Conservation (phyloP, 1,139 yeast species). For the Saccharomyces hybrid region DNA sequence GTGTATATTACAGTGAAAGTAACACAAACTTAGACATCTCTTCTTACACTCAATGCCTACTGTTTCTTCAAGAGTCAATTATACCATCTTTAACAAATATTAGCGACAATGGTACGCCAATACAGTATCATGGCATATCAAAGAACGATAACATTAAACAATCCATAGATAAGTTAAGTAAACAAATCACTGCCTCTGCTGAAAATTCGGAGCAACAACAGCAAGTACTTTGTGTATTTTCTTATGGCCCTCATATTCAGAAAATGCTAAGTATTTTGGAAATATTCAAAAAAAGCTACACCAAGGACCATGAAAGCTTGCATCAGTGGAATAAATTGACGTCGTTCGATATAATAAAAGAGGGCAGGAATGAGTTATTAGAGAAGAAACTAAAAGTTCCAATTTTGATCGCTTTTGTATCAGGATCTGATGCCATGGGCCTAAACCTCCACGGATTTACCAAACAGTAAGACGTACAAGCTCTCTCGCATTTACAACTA, state of each 20-base stretch:
- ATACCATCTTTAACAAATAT: neutral
- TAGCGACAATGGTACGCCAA: neutral
- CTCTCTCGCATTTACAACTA: neutral
- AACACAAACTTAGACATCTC: neutral
- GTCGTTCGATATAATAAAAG: slow-evolving; percentile 15
- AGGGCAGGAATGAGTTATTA: slow-evolving; percentile 24
- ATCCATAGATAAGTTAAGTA: slow-evolving; percentile 10
- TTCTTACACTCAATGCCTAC: neutral
- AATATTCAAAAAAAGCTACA: slow-evolving; percentile 15
- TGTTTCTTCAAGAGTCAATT: neutral
- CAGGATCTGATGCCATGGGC: slow-evolving; percentile 2
- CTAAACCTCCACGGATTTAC: slow-evolving; percentile 13
- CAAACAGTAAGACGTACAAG: slow-evolving; percentile 5
- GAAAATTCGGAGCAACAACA: neutral
- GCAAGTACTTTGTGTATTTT: slow-evolving; percentile 12
- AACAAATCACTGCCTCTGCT: neutral
- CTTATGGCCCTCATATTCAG: slow-evolving; percentile 27
- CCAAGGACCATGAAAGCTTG: slow-evolving; percentile 1
- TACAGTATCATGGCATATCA: slow-evolving; percentile 7
- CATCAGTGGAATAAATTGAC: slow-evolving; percentile 22
- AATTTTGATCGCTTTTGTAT: slow-evolving; percentile 14
- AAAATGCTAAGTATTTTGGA: slow-evolving; percentile 23
- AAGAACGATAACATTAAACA: slow-evolving; percentile 17
- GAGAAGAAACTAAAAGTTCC: slow-evolving; percentile 24
- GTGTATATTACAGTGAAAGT: neutral